Percentiles rank a stretch among this genome's conserved stretches.
These are phyloP conservation scores for Lomentospora prolificans DNA, from an alignment of 2,329 filamentous ascomycete genomes.

Conservation along the genomic window DNA sequence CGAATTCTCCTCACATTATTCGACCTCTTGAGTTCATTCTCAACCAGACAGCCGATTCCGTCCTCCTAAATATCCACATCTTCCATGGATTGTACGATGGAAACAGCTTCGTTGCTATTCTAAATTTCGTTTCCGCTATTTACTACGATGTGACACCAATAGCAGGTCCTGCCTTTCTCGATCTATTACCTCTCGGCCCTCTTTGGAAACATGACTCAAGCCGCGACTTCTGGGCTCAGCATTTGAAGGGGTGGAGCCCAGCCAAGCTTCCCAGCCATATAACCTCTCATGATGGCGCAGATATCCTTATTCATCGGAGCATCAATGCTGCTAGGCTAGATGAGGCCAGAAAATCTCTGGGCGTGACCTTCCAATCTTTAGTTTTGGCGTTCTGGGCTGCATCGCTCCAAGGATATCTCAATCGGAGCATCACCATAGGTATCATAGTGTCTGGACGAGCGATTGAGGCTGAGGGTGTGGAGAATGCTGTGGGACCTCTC, in stretches of 20 bases:
- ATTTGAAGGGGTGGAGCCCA: conserved; percentile 31
- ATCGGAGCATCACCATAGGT: conserved; percentile 49
- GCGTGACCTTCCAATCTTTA: conserved; percentile 70
- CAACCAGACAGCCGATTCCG: conserved; percentile 18
- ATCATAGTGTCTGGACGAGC: conserved; percentile 71
- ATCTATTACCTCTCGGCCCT: conserved; percentile 61
- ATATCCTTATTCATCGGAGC: conserved; percentile 16
- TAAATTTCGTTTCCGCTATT: conserved; percentile 39
- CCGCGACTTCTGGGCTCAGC: conserved; percentile 56
- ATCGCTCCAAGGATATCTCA: conserved; percentile 44
- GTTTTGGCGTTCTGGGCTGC: conserved; percentile 66
- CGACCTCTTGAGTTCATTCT: conserved; percentile 43
- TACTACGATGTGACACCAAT: conserved; percentile 14
- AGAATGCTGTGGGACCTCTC: conserved; percentile 65
- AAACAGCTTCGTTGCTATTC: conserved; percentile 60
- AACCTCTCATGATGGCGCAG: not conserved
- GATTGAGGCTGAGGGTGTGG: conserved; percentile 55
- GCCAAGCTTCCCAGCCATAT: conserved; percentile 9
- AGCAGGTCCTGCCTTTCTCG: conserved; percentile 48
- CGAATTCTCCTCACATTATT: conserved; percentile 37
- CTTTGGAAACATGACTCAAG: conserved; percentile 35
- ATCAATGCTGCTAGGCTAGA: conserved; percentile 37
- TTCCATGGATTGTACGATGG: conserved; percentile 89
- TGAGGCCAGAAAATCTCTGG: conserved; percentile 43
- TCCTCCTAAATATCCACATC: conserved; percentile 52